Evolutionary conservation across 2,329 filamentous ascomycete genomes (phyloP).

Genomic region (Pseudogymnoascus sp.): DNA sequence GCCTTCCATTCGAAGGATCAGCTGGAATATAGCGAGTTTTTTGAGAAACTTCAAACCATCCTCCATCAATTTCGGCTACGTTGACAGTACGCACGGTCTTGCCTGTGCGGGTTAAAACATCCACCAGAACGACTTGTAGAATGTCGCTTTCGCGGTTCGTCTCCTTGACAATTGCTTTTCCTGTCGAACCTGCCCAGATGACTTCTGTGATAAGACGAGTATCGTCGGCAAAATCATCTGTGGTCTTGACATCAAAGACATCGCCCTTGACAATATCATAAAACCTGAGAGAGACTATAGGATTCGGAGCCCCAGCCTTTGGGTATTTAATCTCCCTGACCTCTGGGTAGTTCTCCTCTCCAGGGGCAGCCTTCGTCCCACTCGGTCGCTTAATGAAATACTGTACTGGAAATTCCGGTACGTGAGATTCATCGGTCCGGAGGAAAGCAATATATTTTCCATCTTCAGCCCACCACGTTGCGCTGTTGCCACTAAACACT

Average conservation of each 20-base stretch:
- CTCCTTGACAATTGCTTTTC: conserved; percentile 77
- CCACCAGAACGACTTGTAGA: conserved; percentile 79
- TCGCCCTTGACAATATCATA: conserved; percentile 74
- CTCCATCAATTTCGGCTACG: conserved; percentile 78
- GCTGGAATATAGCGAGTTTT: conserved; percentile 80
- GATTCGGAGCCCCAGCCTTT: conserved; percentile 90
- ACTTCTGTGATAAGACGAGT: conserved; percentile 89
- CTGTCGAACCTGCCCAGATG: conserved; percentile 68
- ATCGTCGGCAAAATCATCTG: conserved; percentile 68
- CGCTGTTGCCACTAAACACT: conserved; percentile 69
- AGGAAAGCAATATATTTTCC: conserved; percentile 87
- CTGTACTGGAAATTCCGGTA: conserved; percentile 86
- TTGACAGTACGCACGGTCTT: conserved; percentile 73
- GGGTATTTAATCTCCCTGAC: conserved; percentile 92
- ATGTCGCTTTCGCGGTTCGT: conserved; percentile 91
- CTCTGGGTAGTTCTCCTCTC: conserved; percentile 85
- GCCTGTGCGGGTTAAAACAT: conserved; percentile 64
- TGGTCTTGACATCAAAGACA: conserved; percentile 69
- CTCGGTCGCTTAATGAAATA: conserved; percentile 88
- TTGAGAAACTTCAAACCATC: conserved; percentile 94
- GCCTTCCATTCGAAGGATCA: conserved; percentile 65
- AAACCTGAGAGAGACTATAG: conserved; percentile 77
- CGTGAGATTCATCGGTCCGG: conserved; percentile 84
- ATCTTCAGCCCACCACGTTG: conserved; percentile 92
- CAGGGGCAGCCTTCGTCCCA: conserved; percentile 55